These are phyloP conservation scores for Tulasnella sp. DNA, from an alignment of 768 basidiomycete species.

Conservation along the genomic window DNA sequence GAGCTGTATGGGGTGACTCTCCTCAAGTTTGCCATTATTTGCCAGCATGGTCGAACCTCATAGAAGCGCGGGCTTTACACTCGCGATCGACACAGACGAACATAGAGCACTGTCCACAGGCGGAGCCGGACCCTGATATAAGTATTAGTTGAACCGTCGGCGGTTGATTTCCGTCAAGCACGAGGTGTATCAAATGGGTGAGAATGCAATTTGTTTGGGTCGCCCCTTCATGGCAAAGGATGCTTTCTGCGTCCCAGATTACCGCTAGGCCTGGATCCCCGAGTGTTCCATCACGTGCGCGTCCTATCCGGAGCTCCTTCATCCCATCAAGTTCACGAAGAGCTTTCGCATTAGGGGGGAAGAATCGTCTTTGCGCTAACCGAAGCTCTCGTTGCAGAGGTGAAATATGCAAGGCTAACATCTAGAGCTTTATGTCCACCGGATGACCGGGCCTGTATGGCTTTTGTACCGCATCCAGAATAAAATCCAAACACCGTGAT, in stretches of 20 bases:
- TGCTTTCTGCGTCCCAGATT: background rate
- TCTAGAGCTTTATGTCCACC: background rate
- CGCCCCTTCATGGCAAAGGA: background rate
- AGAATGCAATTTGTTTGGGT: background rate
- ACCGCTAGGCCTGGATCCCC: background rate
- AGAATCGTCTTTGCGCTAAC: background rate
- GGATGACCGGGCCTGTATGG: background rate
- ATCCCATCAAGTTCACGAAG: background rate
- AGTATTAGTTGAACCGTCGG: too few species aligned
- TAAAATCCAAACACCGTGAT: background rate
- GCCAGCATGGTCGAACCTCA: too few species aligned
- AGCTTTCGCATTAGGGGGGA: background rate
- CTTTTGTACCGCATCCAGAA: background rate
- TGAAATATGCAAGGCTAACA: background rate
- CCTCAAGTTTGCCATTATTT: too few species aligned
- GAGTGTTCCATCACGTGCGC: background rate
- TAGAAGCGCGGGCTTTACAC: too few species aligned
- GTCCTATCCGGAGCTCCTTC: background rate
- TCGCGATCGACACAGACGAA: too few species aligned
- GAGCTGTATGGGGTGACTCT: too few species aligned
- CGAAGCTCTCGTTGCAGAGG: background rate
- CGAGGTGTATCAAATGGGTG: background rate
- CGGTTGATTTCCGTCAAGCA: too few species aligned
- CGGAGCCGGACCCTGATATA: too few species aligned
- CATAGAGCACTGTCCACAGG: too few species aligned